Conservation (phyloP, 2,329 filamentous ascomycete species). For the Tolypocladium ovalisporum region DNA sequence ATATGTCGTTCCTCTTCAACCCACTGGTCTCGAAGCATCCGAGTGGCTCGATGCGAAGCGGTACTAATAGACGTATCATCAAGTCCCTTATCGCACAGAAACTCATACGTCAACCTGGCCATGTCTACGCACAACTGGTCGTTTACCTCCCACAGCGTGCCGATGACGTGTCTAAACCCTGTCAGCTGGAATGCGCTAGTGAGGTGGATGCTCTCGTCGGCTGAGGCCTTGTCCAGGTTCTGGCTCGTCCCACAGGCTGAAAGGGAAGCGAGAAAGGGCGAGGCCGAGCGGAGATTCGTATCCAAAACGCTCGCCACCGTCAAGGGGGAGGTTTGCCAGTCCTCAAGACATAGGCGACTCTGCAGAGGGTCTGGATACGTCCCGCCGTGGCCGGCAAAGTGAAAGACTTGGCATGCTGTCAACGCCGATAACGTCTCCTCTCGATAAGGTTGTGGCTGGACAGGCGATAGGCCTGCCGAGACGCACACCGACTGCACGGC, state of each 20-base stretch:
- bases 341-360: neutral
- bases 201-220: conserved; percentile 3
- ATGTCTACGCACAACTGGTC: conserved; percentile 20
- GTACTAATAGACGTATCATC: conserved; percentile 1
- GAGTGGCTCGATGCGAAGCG: conserved; percentile 3
- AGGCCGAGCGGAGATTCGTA: neutral
- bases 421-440: too few relatives aligned
- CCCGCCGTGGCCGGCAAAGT: conserved; percentile 29
- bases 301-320: neutral
- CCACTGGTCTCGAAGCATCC: neutral
- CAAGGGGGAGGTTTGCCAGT: neutral
- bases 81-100: conserved; percentile 1
- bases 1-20: neutral
- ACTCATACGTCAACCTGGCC: conserved; percentile 15
- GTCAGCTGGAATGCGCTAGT: conserved; percentile 23
- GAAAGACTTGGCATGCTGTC: too few relatives aligned
- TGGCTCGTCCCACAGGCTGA: neutral
- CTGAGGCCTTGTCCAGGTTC: neutral
- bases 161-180: conserved; percentile 28
- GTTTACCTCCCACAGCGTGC: conserved; percentile 26
- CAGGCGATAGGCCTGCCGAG: too few relatives aligned
- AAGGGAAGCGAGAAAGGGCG: neutral
- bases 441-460: too few relatives aligned
- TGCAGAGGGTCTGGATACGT: neutral
- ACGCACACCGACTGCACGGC: too few relatives aligned